Conservation (phyloP, 352 stramenopile species). For the Elongisporangium senticosum region DNA sequence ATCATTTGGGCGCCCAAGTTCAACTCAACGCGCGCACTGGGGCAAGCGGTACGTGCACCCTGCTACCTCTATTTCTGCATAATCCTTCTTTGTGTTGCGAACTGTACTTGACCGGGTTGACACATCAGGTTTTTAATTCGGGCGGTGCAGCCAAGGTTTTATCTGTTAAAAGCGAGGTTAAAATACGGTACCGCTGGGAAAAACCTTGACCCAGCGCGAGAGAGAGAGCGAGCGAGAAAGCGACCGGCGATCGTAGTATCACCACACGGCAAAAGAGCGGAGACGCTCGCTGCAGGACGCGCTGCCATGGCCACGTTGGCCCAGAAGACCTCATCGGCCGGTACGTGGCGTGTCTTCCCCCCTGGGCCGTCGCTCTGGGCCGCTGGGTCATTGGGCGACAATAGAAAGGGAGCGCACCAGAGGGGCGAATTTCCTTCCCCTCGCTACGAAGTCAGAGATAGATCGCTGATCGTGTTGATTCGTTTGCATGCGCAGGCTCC, state of each 20-base stretch:
- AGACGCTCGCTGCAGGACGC: neutral
- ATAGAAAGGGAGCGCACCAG: neutral
- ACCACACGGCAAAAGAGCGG: neutral
- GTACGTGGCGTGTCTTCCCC: neutral
- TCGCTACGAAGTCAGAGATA: neutral
- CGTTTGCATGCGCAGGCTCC: slow-evolving; percentile 14
- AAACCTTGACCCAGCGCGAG: neutral
- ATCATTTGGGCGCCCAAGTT: too few relatives aligned
- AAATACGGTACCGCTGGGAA: neutral
- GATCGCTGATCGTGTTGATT: slow-evolving; percentile 1
- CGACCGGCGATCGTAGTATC: neutral
- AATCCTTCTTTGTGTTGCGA: neutral
- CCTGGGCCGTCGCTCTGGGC: neutral
- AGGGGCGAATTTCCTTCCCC: neutral
- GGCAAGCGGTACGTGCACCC: neutral
- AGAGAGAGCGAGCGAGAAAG: neutral
- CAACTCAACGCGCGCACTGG: too few relatives aligned
- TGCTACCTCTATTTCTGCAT: neutral
- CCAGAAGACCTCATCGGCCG: neutral
- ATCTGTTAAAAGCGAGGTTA: neutral
- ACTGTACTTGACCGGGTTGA: neutral
- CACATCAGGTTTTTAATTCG: neutral
- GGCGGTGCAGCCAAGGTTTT: neutral
- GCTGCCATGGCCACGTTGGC: neutral
- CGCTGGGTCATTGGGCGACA: neutral